Base-by-base conservation (phyloP, 495 filamentous ascomycete genomes). In the Aspergillus bertholletiae region DNA sequence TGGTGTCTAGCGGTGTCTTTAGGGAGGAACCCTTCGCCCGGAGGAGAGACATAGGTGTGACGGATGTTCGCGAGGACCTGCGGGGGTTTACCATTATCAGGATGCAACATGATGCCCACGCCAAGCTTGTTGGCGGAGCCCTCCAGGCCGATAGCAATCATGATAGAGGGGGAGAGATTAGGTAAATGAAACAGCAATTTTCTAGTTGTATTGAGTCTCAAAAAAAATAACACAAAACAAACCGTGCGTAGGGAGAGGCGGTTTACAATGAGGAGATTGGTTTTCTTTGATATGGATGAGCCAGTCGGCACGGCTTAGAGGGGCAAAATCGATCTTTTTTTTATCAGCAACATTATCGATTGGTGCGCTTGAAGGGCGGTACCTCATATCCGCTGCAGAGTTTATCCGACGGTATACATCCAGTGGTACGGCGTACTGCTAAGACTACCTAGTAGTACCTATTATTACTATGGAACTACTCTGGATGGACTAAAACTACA, bases 101-200 rank as follows among this genome's bases (percentile, higher is more conserved):
- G 84, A 75, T 98, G 95, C 26, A 81, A 79, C 70, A 98, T 97
- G 30, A 98, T 78, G 66, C 94, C 94, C 51, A 97, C 86, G 60
- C 94, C 94, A 46, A 98, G 80, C 70, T 98, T 98, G 79, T 98
- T 97, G 74, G 94, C 94, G 44, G 90, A 96, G 67, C 94, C 93
- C 77, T 98, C 94, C 66, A 95, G 89, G 45, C 95, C 95, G 63
- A 98, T 83, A 51, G 90, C 85, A 54, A 98, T 89, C 85, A 87
- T 87, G 56, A 53, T 72, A 68, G 39, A 22, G 9, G 15, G 7
- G 15, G 11, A 9, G 3, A 20, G 11, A 40, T 40, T n/a, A n/a
- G n/a, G n/a, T n/a, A n/a, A n/a, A n/a, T n/a, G n/a, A n/a, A n/a
- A n/a, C n/a, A n/a, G n/a, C n/a, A n/a, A n/a, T n/a, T n/a, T n/a